These are phyloP conservation scores for Paragyromitra xinjiangensis DNA, from an alignment of 495 filamentous ascomycete species.

Conservation along the genomic window DNA sequence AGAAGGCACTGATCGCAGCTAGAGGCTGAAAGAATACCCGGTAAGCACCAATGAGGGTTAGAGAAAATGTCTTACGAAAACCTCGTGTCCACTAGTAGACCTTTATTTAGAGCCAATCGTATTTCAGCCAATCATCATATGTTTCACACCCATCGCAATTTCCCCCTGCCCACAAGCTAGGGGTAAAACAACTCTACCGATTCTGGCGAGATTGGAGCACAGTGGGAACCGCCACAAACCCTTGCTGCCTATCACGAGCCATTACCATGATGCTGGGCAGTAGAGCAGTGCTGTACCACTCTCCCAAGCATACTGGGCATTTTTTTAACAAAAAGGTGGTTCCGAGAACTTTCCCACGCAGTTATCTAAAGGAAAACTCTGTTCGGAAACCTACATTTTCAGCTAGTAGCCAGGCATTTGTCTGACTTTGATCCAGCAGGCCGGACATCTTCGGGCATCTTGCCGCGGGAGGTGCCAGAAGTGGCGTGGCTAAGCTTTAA, in stretches of 20 bases:
- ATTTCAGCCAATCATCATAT: slow-evolving; percentile 25
- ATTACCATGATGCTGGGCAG: slow-evolving; percentile 39
- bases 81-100: neutral
- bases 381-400: neutral
- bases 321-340: neutral
- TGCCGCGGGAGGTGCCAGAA: slow-evolving; percentile 4
- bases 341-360: neutral
- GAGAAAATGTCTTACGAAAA: slow-evolving; percentile 14
- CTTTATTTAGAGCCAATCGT: slow-evolving; percentile 36
- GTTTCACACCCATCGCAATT: slow-evolving; percentile 40
- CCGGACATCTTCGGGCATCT: slow-evolving; percentile 6
- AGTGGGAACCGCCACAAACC: slow-evolving; percentile 27
- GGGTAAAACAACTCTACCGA: slow-evolving; percentile 16
- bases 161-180: slow-evolving; percentile 24
- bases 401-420: slow-evolving; percentile 10
- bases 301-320: slow-evolving; percentile 9
- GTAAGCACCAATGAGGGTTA: neutral
- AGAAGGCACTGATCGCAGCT: neutral
- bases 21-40: neutral
- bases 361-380: neutral
- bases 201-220: slow-evolving; percentile 27
- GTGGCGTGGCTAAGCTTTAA: slow-evolving; percentile 35
- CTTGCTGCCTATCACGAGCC: slow-evolving; percentile 46
- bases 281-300: slow-evolving; percentile 10
- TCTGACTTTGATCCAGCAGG: neutral